Evolutionary conservation across 2,329 filamentous ascomycete species (phyloP), one percentile per base, ranked within the genome.

Genomic region (Ascochyta fabae): DNA sequence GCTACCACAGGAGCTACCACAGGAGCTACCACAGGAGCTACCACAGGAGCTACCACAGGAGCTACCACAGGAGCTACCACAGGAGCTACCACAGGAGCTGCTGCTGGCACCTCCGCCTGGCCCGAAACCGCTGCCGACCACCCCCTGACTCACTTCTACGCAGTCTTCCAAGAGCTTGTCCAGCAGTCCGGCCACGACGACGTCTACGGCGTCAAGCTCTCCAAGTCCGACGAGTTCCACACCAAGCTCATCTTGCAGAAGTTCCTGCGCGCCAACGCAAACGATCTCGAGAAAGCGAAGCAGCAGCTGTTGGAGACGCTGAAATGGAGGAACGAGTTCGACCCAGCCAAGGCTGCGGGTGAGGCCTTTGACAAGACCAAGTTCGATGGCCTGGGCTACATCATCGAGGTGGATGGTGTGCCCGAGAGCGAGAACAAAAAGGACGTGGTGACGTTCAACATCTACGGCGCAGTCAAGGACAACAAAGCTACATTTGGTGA

Each of bases 171-270:
- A 6, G 75, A 80, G 6, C 84, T 92, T 57, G 75, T 87, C 56
- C 77, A 79, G 44, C 79, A 82, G 56, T 79, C 84, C 47, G 81
- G 78, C 15, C 83, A 96, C 76, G 78, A 79, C 47, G 92, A 97
- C 81, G 90, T 97, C 83, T 98, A 93, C 86, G 93, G 93, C 44
- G 86, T 97, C 49, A 80, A 84, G 29, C 85, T 97, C 40, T 61
- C 65, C 42, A 64, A 67, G 15, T 63, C 69, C 35, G 71, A 72
- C 38, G 83, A 92, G 67, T 82, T 93, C 48, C 90, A 90, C 50
- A 92, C 90, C 43, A 88, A 90, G 72, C 88, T 96, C 66, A 85
- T 97, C 47, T 82, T 97, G 44, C 92, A 96, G 74, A 98, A 97
- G 80, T 97, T 93, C 79, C 85, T 98, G 52, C 91, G 93, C 65